Base-by-base conservation (phyloP, 2,329 filamentous ascomycete species). In the Talaromyces sp. region DNA sequence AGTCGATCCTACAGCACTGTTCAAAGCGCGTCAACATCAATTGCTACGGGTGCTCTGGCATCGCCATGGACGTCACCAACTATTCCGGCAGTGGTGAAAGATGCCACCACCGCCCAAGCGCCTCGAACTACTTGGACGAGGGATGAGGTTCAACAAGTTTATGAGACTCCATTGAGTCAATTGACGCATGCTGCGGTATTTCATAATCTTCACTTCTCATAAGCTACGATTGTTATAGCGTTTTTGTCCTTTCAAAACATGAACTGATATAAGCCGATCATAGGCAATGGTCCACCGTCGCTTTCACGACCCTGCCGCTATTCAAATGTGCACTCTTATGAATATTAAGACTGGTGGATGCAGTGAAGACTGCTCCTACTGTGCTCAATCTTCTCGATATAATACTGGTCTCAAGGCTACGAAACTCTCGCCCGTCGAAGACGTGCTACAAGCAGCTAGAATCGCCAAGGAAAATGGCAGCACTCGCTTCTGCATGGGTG, bases 341-440 rank as follows among this genome's bases (percentile, higher is more conserved):
- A 96, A 95, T 80, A 96, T 96, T 79, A 96, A 96, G 73, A 95
- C 90, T 8, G 91, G 91, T 56, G 91, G 91, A 50, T 96, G 91
- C 76, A 91, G 85, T 65, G 91, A 96, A 73, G 91, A 96, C 75
- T 96, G 91, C 77, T 90, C 88, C 22, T 96, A 96, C 83, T 94
- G 89, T 72, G 88, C 89, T 1, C 90, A 94, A 74, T 91, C 89
- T 2, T 89, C 88, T 8, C 86, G 89, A 37, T 88, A 94, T 80
- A 75, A 79, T 65, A 84, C 89, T 3, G 89, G 89, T 9, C 81
- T 94, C 51, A 82, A 88, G 68, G 88, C 89, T 8, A 88, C 87
- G 62, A 88, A 89, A 66, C 84, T 95, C 69, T 87, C 87, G 62
- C 82, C 84, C 1, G 90, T 96, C 56, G 89, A 94, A 59, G 84